Conservation (phyloP, 1,284 basidiomycete genomes). For the Nidula niveotomentosa region DNA sequence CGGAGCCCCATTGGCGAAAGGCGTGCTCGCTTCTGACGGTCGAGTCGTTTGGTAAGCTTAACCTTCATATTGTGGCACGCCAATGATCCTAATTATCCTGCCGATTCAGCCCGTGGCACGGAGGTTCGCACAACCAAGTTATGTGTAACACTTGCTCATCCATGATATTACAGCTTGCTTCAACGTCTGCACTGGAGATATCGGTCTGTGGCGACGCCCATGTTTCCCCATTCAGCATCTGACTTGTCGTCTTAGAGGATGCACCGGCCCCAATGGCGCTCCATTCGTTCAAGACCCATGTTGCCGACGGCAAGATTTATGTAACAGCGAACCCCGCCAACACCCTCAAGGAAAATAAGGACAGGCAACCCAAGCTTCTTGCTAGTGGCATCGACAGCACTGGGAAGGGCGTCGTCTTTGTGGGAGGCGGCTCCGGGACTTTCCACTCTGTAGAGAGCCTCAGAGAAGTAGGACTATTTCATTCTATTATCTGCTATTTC, state of each 20-base stretch:
- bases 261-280: conserved; percentile 87
- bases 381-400: conserved; percentile 36
- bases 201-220: conserved; percentile 42
- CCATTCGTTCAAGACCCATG: conserved; percentile 76
- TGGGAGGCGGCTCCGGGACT: conserved; percentile 85
- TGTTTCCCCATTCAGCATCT: neutral
- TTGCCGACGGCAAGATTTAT: conserved; percentile 75
- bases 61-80: neutral
- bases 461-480: conserved; percentile 57
- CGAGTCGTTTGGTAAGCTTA: conserved; percentile 71
- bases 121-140: conserved; percentile 46
- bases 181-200: conserved; percentile 79
- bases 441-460: conserved; percentile 84
- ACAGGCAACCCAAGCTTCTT: conserved; percentile 55
- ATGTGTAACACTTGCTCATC: neutral
- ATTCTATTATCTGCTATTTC: neutral
- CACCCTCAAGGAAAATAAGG: conserved; percentile 71
- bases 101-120: conserved; percentile 79
- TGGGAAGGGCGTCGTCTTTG: conserved; percentile 75
- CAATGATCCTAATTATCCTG: neutral
- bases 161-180: conserved; percentile 69
- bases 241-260: conserved; percentile 61
- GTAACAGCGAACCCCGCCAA: conserved; percentile 75
- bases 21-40: conserved; percentile 79
- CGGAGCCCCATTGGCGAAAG: conserved; percentile 83